Conservation (phyloP, 176 grass and related monocot genomes). For the Musa beccarii region DNA sequence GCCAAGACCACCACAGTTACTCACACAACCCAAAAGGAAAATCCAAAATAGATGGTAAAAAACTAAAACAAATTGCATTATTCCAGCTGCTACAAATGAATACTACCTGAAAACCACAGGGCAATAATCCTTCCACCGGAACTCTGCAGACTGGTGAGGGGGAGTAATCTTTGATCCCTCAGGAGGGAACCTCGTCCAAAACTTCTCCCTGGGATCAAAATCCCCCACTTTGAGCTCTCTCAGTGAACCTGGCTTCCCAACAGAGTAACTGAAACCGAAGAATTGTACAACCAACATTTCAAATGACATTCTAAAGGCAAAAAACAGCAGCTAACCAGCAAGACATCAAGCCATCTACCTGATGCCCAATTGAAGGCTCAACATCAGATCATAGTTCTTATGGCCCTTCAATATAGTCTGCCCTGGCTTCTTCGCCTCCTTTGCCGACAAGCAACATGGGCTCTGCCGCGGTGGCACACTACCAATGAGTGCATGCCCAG, state of each 20-base stretch:
- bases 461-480: constrained; percentile 19
- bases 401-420: constrained; percentile 95
- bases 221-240: constrained; percentile 39
- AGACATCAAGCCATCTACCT: constrained; percentile 29
- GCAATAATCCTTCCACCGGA: constrained; percentile 87
- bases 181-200: constrained; percentile 76
- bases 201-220: constrained; percentile 71
- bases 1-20: background rate
- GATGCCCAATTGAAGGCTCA: constrained; percentile 87
- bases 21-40: too few relatives aligned
- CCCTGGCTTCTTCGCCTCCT: constrained; percentile 64
- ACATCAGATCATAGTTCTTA: constrained; percentile 96
- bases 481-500: background rate
- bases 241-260: constrained; percentile 63
- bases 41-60: background rate
- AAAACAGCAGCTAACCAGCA: constrained; percentile 6
- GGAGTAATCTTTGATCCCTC: constrained; percentile 81
- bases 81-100: too few relatives aligned
- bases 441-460: constrained; percentile 21
- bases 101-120: constrained; percentile 64
- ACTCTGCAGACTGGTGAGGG: constrained; percentile 58
- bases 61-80: background rate
- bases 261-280: constrained; percentile 43
- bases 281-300: background rate
- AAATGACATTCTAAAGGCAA: background rate